Conservation (phyloP, 1,139 yeast species). For the Candida tropicalis region DNA sequence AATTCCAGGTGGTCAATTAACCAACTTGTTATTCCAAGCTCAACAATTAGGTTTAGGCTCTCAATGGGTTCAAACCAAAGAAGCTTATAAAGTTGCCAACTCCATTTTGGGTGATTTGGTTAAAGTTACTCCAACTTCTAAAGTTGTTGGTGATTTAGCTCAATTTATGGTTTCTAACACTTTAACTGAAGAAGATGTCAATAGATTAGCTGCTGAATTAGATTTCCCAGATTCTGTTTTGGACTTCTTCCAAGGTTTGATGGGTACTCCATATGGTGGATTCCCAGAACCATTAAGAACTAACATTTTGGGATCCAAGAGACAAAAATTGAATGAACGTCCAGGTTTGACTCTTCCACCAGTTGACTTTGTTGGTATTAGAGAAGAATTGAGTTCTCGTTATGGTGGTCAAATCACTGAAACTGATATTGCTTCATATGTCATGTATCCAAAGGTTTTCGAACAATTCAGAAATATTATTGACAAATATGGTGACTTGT, state of each 20-base stretch:
- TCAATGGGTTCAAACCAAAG: constrained; percentile 94
- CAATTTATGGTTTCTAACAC: constrained; percentile 98
- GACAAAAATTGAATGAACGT: constrained; percentile 84
- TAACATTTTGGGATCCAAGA: constrained; percentile 78
- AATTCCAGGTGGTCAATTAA: constrained; percentile 99
- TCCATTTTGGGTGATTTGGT: constrained; percentile 91
- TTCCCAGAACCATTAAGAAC: constrained; percentile 99
- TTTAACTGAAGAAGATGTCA: constrained; percentile 80
- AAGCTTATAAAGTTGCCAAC: constrained; percentile 90
- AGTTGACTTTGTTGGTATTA: constrained; percentile 70
- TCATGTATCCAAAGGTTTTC: constrained; percentile 97
- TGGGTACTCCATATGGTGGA: constrained; percentile 99
- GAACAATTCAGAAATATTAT: constrained; percentile 77
- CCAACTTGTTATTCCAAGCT: constrained; percentile 97
- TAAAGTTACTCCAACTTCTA: constrained; percentile 97
- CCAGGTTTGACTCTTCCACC: constrained; percentile 92
- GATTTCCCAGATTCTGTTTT: constrained; percentile 98
- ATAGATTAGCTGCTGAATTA: constrained; percentile 80
- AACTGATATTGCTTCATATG: constrained; percentile 89
- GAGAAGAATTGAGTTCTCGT: constrained; percentile 68
- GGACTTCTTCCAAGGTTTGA: constrained; percentile 97
- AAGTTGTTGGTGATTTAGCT: constrained; percentile 98
- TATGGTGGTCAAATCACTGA: constrained; percentile 68
- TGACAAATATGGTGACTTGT: constrained; percentile 87
- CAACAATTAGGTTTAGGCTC: constrained; percentile 97